Percentiles rank a stretch among this genome's conserved stretches.
phyloP scores from a whole-genome alignment of 1,284 basidiomycete species.

The Ustilago sp. region DNA sequence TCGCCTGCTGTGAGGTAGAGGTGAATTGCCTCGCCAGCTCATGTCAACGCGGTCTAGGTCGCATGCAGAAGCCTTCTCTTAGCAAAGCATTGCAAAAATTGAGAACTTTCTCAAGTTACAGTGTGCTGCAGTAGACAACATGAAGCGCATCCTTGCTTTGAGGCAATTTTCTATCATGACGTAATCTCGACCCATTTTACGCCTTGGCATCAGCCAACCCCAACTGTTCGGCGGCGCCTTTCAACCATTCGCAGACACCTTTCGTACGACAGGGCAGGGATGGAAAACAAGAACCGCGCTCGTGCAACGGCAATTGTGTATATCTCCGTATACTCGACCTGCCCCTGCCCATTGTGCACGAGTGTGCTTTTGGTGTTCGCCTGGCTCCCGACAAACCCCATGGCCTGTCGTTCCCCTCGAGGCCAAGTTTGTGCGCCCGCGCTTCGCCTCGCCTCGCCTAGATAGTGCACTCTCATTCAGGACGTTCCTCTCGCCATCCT shows the following conservation, averaged over 20 bases:
- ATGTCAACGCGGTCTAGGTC: constrained; percentile 7
- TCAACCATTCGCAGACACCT: neutral
- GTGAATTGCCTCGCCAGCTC: constrained; percentile 3
- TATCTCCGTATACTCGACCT: constrained; percentile 11
- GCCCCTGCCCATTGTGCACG: neutral
- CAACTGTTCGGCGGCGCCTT: neutral
- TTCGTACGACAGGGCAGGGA: neutral
- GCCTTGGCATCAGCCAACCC: neutral
- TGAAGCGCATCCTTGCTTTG: constrained; percentile 9
- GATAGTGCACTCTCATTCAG: neutral
- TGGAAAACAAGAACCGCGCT: neutral
- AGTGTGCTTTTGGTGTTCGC: neutral
- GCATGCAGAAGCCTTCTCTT: constrained; percentile 8
- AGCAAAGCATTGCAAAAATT: constrained; percentile 8
- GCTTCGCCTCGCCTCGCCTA: neutral
- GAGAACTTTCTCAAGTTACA: too few species aligned
- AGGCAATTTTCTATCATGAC: constrained; percentile 28
- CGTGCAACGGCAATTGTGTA: constrained; percentile 7
- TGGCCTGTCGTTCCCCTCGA: neutral
- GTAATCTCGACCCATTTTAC: constrained; percentile 6
- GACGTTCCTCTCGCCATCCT: neutral
- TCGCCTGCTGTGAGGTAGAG: constrained; percentile 1
- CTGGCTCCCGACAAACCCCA: neutral
- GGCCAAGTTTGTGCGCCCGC: neutral
- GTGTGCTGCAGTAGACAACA: neutral